These are phyloP conservation scores for Acer saccharum DNA, from an alignment of 345 rosid genomes.

Conservation along the genomic window DNA sequence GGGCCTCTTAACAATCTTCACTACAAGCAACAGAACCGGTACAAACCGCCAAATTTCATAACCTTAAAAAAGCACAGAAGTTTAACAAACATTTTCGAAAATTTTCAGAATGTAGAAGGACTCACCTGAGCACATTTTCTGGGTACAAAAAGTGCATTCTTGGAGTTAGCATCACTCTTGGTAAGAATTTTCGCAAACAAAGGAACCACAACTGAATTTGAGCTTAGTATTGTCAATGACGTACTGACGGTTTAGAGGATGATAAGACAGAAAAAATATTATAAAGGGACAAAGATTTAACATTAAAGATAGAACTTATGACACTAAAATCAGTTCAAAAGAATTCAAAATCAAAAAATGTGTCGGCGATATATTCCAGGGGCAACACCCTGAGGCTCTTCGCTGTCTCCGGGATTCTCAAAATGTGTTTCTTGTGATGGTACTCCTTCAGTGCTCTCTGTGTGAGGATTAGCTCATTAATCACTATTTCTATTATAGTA, in stretches of 20 bases:
- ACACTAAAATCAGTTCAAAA: neutral
- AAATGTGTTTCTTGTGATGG: neutral
- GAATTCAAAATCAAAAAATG: neutral
- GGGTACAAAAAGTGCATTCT: constrained; percentile 52
- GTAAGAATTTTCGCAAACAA: constrained; percentile 51
- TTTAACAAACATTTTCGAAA: too few relatives aligned
- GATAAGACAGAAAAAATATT: neutral
- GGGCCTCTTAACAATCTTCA: neutral
- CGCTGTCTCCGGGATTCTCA: neutral
- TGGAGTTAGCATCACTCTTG: constrained; percentile 45
- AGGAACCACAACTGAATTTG: constrained; percentile 40
- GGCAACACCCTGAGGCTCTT: neutral
- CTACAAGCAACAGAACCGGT: neutral
- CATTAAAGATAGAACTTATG: constrained; percentile 5
- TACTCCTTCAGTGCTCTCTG: neutral
- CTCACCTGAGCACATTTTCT: constrained; percentile 50
- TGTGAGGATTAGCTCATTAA: neutral
- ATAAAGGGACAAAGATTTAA: neutral
- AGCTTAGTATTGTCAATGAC: constrained; percentile 26
- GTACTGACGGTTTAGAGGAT: constrained; percentile 1
- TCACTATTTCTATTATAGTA: neutral
- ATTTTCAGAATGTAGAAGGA: neutral
- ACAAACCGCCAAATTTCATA: neutral
- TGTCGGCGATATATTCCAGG: neutral
- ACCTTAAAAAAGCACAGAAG: too few relatives aligned